Evolutionary conservation across 768 basidiomycete genomes (phyloP), one percentile per base, ranked within the genome.

Genomic region (Boletus rubropictus): DNA sequence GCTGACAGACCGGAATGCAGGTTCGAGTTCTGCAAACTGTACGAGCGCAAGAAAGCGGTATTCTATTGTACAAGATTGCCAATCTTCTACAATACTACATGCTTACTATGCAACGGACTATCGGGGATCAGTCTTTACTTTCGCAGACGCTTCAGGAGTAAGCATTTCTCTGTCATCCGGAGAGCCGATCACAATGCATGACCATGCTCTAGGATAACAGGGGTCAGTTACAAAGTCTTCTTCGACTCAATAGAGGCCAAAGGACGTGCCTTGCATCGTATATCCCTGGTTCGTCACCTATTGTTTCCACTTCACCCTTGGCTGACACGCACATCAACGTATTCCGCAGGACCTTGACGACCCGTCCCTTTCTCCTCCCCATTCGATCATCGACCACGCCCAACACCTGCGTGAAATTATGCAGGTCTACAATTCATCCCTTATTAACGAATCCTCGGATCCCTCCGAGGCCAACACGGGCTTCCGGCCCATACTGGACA

Each of bases 31-130:
- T 89, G 58, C 93, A 98, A 63, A 96, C 93, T 3, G 81, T 96
- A 27, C 81, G 86, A 35, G 89, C 86, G 1, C 95, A 99, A 62
- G 95, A 97, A 66, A 93, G 89, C 55, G 84, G 86, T 49, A 91
- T 98, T 49, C 80, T 86, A 37, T 82, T 88, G 0, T 99, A 92
- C 71, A 93, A 90, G 64, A 83, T 98, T 42, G 85, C 91, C 39
- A 97, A 95, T 57, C 72, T 98, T n/a, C 68, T 99, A 8, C 90
- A 95, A 54, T 99, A 98, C 62, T 99, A 98, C 64, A 71, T 84
- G 61, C 66, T 92, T 27, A 97, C 93, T 5, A 96, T 99, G 92
- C 77, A 81, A 41, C 77, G 90, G 39, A 97, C 94, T 2, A 84
- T 97, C 35, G 96, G 96, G 0, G 75, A 79, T n/a, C 72, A 86